These are phyloP conservation scores for Aspergillus nanangensis DNA, from an alignment of 495 filamentous ascomycete genomes.

Conservation along the genomic window DNA sequence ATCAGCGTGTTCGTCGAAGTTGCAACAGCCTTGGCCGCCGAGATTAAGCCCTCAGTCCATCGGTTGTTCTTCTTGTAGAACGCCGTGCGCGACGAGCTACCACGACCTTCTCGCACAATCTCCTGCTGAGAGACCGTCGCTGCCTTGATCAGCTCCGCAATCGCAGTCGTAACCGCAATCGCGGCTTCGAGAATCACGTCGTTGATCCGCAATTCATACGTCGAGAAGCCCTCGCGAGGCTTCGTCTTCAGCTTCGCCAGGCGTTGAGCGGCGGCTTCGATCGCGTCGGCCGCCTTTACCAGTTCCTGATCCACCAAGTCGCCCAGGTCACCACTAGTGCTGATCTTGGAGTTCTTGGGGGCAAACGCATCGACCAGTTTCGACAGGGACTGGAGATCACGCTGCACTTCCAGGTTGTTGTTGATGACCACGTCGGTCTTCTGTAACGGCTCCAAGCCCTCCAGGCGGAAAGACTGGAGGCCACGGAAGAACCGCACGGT, in stretches of 20 bases:
- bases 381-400: conserved; percentile 83
- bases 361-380: conserved; percentile 89
- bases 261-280: conserved; percentile 84
- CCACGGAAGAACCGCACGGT: conserved; percentile 95
- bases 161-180: conserved; percentile 92
- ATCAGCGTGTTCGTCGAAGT: conserved; percentile 89
- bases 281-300: conserved; percentile 90
- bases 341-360: conserved; percentile 75
- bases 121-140: conserved; percentile 92
- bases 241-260: conserved; percentile 90
- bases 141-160: conserved; percentile 92
- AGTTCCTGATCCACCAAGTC: conserved; percentile 92
- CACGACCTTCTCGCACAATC: conserved; percentile 93
- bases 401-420: conserved; percentile 89
- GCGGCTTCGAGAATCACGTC: conserved; percentile 92
- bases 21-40: conserved; percentile 93
- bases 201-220: conserved; percentile 91
- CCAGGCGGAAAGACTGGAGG: conserved; percentile 87
- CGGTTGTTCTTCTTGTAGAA: conserved; percentile 99
- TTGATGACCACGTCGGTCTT: conserved; percentile 96
- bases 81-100: conserved; percentile 80
- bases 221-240: conserved; percentile 89
- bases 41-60: conserved; percentile 97
- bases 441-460: conserved; percentile 78
- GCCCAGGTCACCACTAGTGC: conserved; percentile 79